Conservation (phyloP, 2,329 filamentous ascomycete genomes). For the Aspergillus versicolor region DNA sequence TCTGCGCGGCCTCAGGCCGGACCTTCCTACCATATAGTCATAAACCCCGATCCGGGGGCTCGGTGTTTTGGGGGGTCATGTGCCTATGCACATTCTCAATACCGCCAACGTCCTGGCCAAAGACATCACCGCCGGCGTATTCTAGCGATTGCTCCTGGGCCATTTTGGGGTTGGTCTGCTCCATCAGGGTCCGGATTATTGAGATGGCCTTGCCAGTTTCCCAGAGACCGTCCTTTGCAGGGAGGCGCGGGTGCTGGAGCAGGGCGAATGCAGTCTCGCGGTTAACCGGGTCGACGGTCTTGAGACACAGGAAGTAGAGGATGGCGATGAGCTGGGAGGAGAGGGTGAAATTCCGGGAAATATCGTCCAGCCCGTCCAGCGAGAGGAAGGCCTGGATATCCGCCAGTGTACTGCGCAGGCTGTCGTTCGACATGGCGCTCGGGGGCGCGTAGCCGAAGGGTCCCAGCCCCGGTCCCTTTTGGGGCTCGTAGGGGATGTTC, state of each 20-base stretch:
- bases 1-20: neutral
- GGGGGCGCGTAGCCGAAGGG: neutral
- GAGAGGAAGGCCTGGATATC: neutral
- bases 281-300: constrained; percentile 13
- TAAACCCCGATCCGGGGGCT: neutral
- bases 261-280: constrained; percentile 16
- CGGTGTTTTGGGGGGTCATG: neutral
- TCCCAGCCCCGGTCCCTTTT: neutral
- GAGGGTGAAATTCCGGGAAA: constrained; percentile 20
- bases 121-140: neutral
- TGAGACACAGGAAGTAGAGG: constrained; percentile 26
- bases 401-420: neutral
- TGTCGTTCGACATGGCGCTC: neutral
- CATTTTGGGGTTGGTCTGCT: neutral
- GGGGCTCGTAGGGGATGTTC: constrained; percentile 1
- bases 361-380: neutral
- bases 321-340: constrained; percentile 24
- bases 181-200: constrained; percentile 11
- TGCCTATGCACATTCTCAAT: neutral
- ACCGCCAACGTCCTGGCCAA: neutral
- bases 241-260: constrained; percentile 16
- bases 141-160: neutral
- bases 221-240: constrained; percentile 25
- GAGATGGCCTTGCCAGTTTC: constrained; percentile 17
- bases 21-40: neutral